Conservation (phyloP, 2,329 filamentous ascomycete species). For the Mollisiaceae sp. region DNA sequence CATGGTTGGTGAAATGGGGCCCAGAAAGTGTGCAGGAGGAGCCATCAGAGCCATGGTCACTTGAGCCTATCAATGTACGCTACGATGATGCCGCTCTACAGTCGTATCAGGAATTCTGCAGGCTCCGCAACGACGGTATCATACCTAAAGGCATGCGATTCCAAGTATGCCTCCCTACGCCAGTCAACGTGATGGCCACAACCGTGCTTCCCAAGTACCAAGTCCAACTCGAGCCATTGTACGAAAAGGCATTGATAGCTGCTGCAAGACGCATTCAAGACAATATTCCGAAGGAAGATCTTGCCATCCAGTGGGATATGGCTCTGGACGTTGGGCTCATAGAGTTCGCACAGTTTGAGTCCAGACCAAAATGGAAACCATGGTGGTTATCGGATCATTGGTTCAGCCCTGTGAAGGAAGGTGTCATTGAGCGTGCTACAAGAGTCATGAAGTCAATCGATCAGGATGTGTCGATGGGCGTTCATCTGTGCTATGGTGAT, state of each 20-base stretch:
- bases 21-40: background rate
- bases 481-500: constrained; percentile 56
- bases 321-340: constrained; percentile 20
- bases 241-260: constrained; percentile 37
- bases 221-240: constrained; percentile 38
- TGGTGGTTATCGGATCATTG: constrained; percentile 31
- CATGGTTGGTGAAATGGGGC: background rate
- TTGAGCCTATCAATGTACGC: constrained; percentile 21
- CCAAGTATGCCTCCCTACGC: constrained; percentile 44
- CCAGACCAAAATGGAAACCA: constrained; percentile 5
- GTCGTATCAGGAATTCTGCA: constrained; percentile 40
- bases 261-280: constrained; percentile 37
- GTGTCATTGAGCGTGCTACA: constrained; percentile 43
- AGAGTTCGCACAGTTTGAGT: constrained; percentile 39
- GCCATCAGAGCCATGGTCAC: background rate
- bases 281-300: constrained; percentile 39
- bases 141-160: constrained; percentile 40
- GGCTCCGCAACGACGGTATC: constrained; percentile 30
- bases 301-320: constrained; percentile 44
- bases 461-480: constrained; percentile 47
- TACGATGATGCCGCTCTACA: constrained; percentile 41
- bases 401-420: constrained; percentile 43
- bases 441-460: constrained; percentile 43
- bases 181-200: constrained; percentile 33
- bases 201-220: constrained; percentile 34